Evolutionary conservation across 495 filamentous ascomycete genomes (phyloP), one percentile per base, ranked within the genome.

Genomic region (Hypoxylon rickii): DNA sequence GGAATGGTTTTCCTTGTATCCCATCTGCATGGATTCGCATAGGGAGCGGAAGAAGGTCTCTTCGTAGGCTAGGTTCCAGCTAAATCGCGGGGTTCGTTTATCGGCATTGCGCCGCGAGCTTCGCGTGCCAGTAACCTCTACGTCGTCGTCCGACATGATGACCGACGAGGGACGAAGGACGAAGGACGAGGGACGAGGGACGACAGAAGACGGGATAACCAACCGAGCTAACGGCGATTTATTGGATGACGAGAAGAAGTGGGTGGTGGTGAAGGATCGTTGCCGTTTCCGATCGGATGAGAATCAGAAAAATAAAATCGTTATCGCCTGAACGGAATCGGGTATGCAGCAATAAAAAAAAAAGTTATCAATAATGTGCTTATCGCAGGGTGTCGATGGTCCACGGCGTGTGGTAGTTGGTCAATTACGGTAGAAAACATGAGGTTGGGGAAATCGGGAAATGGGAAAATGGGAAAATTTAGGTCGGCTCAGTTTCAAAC

Each of bases 21-120:
- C 75, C 55, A 75, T 65, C 44, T 67, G 58, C 65, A 78, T 76
- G 15, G 76, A 78, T 39, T 79, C 76, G 70, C 74, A 77, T 16
- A 79, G 67, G 17, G 75, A 78, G 29, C 70, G 70, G 66, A 79
- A 79, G 64, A 79, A 79, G 53, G 75, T 77, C 40, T 74, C 71
- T 57, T 79, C 77, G 64, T 69, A 78, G 12, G 69, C 67, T 2
- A 69, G 52, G 45, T 73, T 79, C 77, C 77, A 79, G 53, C 74
- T 79, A 66, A 79, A 79, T 55, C 77, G 74, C 29, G 77, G 77
- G 19, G 73, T 75, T 34, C 74, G 71, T 48, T 74, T 73, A 57
- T 78, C 66, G 36, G 50, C 66, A 49, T 66, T 69, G 42, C 66
- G 63, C 8, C 63, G 64, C 40, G 65, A 59, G 29, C 49, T 54